These are phyloP conservation scores for Leucosporidium scottii DNA, from an alignment of 768 basidiomycete species.

Conservation along the genomic window DNA sequence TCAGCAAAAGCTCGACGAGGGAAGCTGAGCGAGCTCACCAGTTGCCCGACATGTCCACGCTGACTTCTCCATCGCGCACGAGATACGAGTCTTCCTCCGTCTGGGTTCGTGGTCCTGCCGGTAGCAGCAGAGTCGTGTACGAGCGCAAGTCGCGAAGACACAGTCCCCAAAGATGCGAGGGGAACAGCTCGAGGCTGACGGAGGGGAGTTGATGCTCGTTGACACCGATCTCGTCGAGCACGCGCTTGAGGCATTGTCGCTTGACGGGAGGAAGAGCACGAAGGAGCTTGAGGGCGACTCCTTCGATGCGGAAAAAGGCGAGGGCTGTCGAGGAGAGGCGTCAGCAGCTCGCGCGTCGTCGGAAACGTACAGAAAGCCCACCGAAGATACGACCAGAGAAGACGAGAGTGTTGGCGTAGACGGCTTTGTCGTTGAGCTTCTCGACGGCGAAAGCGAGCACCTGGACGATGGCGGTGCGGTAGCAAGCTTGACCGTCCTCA, in stretches of 20 bases:
- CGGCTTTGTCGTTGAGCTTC: conserved; percentile 46
- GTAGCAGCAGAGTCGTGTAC: conserved; percentile 31
- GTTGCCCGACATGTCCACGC: conserved; percentile 37
- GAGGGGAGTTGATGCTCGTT: conserved; percentile 4
- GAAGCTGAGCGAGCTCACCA: conserved; percentile 18
- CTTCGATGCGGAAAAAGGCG: conserved; percentile 47
- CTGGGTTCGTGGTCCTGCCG: neutral
- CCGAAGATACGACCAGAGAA: conserved; percentile 46
- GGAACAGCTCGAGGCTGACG: conserved; percentile 32
- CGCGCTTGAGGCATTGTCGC: conserved; percentile 41
- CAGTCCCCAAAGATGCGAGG: conserved; percentile 40
- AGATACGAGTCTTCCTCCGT: conserved; percentile 41
- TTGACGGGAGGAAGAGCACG: conserved; percentile 44
- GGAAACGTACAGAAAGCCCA: conserved; percentile 26
- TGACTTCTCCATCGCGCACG: conserved; percentile 34
- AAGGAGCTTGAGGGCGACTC: conserved; percentile 46
- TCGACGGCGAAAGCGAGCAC: conserved; percentile 45
- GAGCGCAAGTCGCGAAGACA: conserved; percentile 40
- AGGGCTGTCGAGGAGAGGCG: conserved; percentile 37
- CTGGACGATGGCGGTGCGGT: conserved; percentile 40
- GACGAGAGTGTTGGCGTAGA: conserved; percentile 47
- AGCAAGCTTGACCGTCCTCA: conserved; percentile 35
- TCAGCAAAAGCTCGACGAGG: neutral
- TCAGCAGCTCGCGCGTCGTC: neutral
- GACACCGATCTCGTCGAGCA: conserved; percentile 36